These are phyloP conservation scores for Crithidia sp. DNA, from an alignment of 208 protist species.

Conservation along the genomic window DNA sequence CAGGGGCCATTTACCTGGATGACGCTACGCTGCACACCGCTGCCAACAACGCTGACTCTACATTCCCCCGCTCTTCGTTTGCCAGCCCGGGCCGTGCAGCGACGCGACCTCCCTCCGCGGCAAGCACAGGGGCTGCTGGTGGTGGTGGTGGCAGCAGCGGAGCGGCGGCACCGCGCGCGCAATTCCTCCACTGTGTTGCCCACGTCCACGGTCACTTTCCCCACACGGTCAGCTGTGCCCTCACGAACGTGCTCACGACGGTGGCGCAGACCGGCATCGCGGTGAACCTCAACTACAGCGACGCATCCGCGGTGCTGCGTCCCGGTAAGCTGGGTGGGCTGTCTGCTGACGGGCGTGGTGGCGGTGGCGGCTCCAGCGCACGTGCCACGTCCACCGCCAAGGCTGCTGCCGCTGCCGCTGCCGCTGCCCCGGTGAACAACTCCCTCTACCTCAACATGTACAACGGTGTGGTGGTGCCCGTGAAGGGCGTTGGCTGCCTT, in stretches of 20 bases:
- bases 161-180: conserved; percentile 10
- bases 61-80: neutral
- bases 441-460: conserved; percentile 36
- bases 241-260: conserved; percentile 55
- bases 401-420: neutral
- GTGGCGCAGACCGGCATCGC: conserved; percentile 66
- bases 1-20: conserved; percentile 70
- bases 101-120: neutral
- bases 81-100: neutral
- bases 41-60: neutral
- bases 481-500: conserved; percentile 64
- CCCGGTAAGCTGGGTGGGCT: neutral
- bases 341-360: neutral
- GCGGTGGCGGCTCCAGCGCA: neutral
- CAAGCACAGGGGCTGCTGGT: neutral
- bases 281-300: conserved; percentile 57
- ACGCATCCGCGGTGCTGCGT: conserved; percentile 9
- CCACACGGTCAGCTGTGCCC: conserved; percentile 55
- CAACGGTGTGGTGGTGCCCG: conserved; percentile 59
- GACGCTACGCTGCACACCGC: conserved; percentile 7
- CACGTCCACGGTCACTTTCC: conserved; percentile 66
- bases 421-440: neutral
- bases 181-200: conserved; percentile 64
- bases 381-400: neutral
- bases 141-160: neutral